These are phyloP conservation scores for Naganishia albida DNA, from an alignment of 1,284 basidiomycete species.

Conservation along the genomic window DNA sequence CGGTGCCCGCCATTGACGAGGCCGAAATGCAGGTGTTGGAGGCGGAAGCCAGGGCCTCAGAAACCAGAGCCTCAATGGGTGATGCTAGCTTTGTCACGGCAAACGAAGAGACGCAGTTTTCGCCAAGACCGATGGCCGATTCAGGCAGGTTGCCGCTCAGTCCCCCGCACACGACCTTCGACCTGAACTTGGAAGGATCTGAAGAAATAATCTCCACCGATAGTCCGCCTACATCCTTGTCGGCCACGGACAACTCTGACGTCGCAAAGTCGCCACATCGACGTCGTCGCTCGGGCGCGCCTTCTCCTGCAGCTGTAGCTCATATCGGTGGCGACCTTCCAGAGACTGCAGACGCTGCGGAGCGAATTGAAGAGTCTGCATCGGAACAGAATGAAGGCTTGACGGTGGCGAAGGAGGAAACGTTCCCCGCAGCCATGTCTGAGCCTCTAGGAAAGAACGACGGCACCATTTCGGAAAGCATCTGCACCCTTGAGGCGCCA, in stretches of 20 bases:
- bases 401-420: background rate
- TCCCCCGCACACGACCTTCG: background rate
- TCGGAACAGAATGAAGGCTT: background rate
- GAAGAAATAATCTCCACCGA: background rate
- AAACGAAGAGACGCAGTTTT: too few relatives aligned
- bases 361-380: background rate
- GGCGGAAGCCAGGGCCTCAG: too few relatives aligned
- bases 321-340: background rate
- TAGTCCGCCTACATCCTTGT: background rate
- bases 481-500: background rate
- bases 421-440: background rate
- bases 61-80: too few relatives aligned
- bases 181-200: background rate
- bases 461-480: background rate
- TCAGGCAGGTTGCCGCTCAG: too few relatives aligned
- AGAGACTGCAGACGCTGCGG: background rate
- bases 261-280: constrained; percentile 6
- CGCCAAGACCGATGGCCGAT: too few relatives aligned
- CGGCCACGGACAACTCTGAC: background rate
- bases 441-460: background rate
- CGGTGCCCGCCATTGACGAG: constrained; percentile 8
- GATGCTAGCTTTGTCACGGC: too few relatives aligned
- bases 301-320: constrained; percentile 10
- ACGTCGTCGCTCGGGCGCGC: constrained; percentile 12
- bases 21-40: constrained; percentile 12